Evolutionary conservation across 1,284 basidiomycete genomes (phyloP).

Genomic region (Trichosporon sp.): DNA sequence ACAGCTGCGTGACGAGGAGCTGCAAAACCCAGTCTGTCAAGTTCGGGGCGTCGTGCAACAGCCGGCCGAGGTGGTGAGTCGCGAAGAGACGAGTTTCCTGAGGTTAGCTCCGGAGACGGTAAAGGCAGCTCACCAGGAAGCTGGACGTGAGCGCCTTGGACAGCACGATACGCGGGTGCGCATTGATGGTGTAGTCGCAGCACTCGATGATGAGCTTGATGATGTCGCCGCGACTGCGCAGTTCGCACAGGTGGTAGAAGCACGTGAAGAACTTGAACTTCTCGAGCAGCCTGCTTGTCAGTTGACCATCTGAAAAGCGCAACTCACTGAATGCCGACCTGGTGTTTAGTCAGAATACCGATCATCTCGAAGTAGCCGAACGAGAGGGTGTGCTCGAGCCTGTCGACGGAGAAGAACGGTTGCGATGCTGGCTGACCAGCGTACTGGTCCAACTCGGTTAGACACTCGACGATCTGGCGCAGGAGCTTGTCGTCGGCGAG

Average conservation of each 20-base stretch:
- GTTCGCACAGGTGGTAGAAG: slow-evolving; percentile 90
- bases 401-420: slow-evolving; percentile 80
- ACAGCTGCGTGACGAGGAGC: slow-evolving; percentile 89
- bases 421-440: slow-evolving; percentile 59
- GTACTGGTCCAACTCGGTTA: slow-evolving; percentile 84
- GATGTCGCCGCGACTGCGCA: slow-evolving; percentile 86
- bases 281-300: slow-evolving; percentile 72
- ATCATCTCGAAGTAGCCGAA: slow-evolving; percentile 97
- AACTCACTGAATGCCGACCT: slow-evolving; percentile 86
- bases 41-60: slow-evolving; percentile 61
- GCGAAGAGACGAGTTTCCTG: slow-evolving; percentile 86
- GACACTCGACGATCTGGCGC: slow-evolving; percentile 79
- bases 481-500: slow-evolving; percentile 86
- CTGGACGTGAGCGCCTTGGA: slow-evolving; percentile 92
- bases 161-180: slow-evolving; percentile 84
- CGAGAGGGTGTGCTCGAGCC: slow-evolving; percentile 80
- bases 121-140: slow-evolving; percentile 65
- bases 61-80: slow-evolving; percentile 80
- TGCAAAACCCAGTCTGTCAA: slow-evolving; percentile 79
- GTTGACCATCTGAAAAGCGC: neutral
- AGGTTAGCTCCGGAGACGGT: slow-evolving; percentile 11
- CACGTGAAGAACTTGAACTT: slow-evolving; percentile 91
- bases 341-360: slow-evolving; percentile 80
- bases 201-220: slow-evolving; percentile 89
- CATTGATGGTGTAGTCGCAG: slow-evolving; percentile 85